These are phyloP conservation scores for Fusarium gaditjirri DNA, from an alignment of 2,329 filamentous ascomycete genomes.

Conservation along the genomic window DNA sequence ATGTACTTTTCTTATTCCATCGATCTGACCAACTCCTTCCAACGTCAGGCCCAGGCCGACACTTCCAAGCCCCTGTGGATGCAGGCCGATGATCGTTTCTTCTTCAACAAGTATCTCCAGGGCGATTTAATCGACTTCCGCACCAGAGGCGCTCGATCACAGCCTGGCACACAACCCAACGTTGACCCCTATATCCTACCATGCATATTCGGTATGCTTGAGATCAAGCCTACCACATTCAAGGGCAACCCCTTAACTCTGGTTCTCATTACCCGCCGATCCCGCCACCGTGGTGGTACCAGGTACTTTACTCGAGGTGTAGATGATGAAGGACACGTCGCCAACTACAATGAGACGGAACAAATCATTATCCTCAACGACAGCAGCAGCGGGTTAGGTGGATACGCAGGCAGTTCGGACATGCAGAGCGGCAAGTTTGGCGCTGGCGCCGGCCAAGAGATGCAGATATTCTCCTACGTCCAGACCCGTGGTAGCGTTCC, in stretches of 20 bases:
- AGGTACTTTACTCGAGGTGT: conserved; percentile 95
- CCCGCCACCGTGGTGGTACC: conserved; percentile 87
- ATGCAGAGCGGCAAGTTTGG: conserved; percentile 79
- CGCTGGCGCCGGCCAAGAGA: conserved; percentile 72
- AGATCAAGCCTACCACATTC: conserved; percentile 86
- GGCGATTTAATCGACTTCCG: conserved; percentile 93
- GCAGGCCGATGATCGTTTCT: conserved; percentile 95
- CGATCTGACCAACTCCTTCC: conserved; percentile 96
- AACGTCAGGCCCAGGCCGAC: conserved; percentile 86
- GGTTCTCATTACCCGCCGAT: conserved; percentile 87
- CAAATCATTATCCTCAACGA: conserved; percentile 93
- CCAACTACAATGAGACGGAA: conserved; percentile 99
- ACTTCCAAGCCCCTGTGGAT: conserved; percentile 83
- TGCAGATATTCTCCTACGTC: conserved; percentile 92
- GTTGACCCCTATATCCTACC: conserved; percentile 94
- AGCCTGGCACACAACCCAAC: conserved; percentile 76
- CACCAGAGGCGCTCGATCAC: conserved; percentile 68
- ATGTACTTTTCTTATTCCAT: conserved; percentile 99
- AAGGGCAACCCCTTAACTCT: conserved; percentile 88
- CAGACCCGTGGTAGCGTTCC: conserved; percentile 97
- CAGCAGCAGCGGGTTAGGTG: conserved; percentile 75
- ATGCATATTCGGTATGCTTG: conserved; percentile 95
- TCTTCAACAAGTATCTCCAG: conserved; percentile 96
- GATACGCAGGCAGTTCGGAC: conserved; percentile 80
- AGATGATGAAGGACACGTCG: conserved; percentile 93